Base-by-base conservation (phyloP, 1,139 yeast species). In the Nakaseomyces bracarensis region DNA sequence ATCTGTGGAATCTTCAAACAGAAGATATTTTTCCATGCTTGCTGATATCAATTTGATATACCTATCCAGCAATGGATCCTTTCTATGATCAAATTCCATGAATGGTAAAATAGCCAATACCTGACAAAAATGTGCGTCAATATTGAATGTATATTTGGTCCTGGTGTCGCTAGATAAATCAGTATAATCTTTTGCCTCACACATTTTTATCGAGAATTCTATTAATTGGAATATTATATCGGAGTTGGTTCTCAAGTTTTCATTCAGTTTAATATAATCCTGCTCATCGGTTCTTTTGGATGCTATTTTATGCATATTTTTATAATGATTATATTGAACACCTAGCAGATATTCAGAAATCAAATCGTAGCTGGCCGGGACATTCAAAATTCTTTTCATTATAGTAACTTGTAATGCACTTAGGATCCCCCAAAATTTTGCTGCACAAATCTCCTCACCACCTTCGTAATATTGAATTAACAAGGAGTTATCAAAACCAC, bases 1-100 rank as follows among this genome's bases (percentile, higher is more conserved):
- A 11, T 62, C 57, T 8, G 66, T 66, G 9, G 62, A 60, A 11
- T 60, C 38, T 25, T 51, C 53, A 13, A 55, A 42, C 21, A 54
- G 43, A 16, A 57, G 38, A 39, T 48, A 49, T 21, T 42, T 49
- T 31, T 51, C 54, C 37, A 51, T 46, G 25, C 52, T 43, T 8
- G 47, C 43, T 4, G 52, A 48, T 11, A 51, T 38, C 21, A 49
- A 35, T n/a, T 43, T 35, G 6, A 47, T 39, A 39, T 53, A 50
- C 8, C 43, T 47, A 2, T 35, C 39, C n/a, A 53, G 49, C 11
- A 46, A 25, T 3, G 44, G 40, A 5, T 46, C 41, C 8, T 42
- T 46, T 4, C 38, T 16, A n/a, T 38, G 38, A 13, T 46, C 44
- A n/a, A 28, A 31, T 3, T 28, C 34, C 34, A 50, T 25, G 34